These are phyloP conservation scores for Lomentospora prolificans DNA, from an alignment of 2,329 filamentous ascomycete genomes.

Conservation along the genomic window DNA sequence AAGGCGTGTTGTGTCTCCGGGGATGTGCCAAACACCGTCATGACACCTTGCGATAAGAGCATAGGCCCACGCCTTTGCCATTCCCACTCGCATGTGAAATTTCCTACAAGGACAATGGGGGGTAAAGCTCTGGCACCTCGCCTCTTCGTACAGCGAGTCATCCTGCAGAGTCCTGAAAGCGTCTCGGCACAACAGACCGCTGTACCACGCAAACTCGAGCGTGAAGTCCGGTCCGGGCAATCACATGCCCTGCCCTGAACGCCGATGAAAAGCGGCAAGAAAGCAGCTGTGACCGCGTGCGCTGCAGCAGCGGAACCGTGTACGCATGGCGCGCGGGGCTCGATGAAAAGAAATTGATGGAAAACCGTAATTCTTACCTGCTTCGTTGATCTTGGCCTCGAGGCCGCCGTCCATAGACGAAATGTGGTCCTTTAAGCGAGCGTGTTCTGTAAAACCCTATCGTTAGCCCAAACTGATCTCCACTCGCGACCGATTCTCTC, in stretches of 20 bases:
- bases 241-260: background rate
- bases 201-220: background rate
- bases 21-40: no score
- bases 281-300: no score
- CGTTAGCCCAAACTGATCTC: background rate
- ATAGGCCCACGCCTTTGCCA: no score
- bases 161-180: background rate
- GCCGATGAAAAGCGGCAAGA: background rate
- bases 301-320: no score
- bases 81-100: no score
- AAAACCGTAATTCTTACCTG: slow-evolving; percentile 49
- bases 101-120: no score
- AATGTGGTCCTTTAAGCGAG: slow-evolving; percentile 85
- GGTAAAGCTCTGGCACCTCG: no score
- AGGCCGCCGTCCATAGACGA: slow-evolving; percentile 78
- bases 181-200: background rate
- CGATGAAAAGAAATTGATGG: slow-evolving; percentile 15
- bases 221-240: background rate
- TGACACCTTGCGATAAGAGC: no score
- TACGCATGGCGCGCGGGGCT: background rate
- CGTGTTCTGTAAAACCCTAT: slow-evolving; percentile 56
- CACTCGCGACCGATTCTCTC: no score
- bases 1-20: no score
- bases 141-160: background rate
- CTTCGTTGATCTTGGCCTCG: slow-evolving; percentile 87